These are phyloP conservation scores for Leccinum pachyderme DNA, from an alignment of 1,284 basidiomycete species.

Conservation along the genomic window DNA sequence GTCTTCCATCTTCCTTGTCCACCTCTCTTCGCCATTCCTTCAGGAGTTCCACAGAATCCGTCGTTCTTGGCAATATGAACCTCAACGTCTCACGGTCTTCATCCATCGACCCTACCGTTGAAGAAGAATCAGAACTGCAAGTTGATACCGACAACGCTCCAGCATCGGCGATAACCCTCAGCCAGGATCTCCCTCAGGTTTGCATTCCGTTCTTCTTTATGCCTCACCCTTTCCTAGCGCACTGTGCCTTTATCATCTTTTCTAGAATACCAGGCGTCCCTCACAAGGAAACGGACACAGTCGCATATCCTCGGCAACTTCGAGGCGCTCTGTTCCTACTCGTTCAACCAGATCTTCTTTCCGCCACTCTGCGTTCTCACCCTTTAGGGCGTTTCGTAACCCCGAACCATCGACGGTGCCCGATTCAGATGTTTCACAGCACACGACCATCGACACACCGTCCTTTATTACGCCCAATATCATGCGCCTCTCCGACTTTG, in stretches of 20 bases:
- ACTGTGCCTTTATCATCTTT: neutral
- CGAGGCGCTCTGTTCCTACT: slow-evolving; percentile 14
- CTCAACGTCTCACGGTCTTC: slow-evolving; percentile 28
- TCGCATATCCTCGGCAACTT: slow-evolving; percentile 23
- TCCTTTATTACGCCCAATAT: slow-evolving; percentile 18
- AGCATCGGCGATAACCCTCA: slow-evolving; percentile 19
- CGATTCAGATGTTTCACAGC: slow-evolving; percentile 1
- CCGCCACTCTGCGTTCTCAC: slow-evolving; percentile 25
- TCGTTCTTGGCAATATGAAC: slow-evolving; percentile 28
- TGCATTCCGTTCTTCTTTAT: neutral
- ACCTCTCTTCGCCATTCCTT: slow-evolving; percentile 22
- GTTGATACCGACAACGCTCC: slow-evolving; percentile 11
- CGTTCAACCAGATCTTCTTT: slow-evolving; percentile 19
- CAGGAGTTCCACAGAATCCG: slow-evolving; percentile 20
- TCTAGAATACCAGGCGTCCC: slow-evolving; percentile 22
- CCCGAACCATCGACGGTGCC: neutral
- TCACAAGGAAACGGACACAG: slow-evolving; percentile 21
- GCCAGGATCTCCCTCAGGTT: slow-evolving; percentile 34
- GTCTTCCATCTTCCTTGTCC: slow-evolving; percentile 13
- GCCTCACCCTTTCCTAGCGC: neutral
- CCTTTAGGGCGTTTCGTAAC: slow-evolving; percentile 4
- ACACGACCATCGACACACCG: neutral
- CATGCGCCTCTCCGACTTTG: slow-evolving; percentile 23
- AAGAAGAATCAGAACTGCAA: slow-evolving; percentile 17
- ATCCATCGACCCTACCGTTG: slow-evolving; percentile 14